Base-by-base conservation (phyloP, 1,139 yeast genomes). In the Taphrina sp. region DNA sequence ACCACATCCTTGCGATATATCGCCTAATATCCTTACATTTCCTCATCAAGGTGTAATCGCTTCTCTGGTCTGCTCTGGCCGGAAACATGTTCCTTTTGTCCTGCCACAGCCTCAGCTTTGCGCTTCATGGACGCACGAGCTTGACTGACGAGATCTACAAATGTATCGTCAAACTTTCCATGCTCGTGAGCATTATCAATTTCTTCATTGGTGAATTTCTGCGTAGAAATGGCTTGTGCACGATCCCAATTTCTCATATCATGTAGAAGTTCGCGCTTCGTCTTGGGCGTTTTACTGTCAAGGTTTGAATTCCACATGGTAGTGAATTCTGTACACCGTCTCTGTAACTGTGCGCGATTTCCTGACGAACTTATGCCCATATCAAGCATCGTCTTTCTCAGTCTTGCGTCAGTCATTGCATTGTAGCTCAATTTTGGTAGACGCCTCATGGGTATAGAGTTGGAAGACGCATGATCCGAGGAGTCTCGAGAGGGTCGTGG, bases 221-320 rank as follows among this genome's bases (percentile, higher is more conserved):
- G 23, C 26, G 8, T 54, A 47, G 4, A 55, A 24, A 7, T 36
- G 49, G 33, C 51, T 49, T 36, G 31, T 14, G 42, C 24, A 26
- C 46, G 7, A 34, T 90, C 96, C 95, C 96, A 86, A 62, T 79
- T 80, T 26, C 71, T 69, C 47, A 90, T 71, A 59, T 76, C 77
- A 57, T 76, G 78, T 51, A 79, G 71, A 44, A 90, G 67, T 3
- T 78, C 76, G 43, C 72, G 69, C 26, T 79, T 81, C 17, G 79
- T 69, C 3, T 78, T 78, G 0, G 96, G 96, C 26, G 74, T 74
- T 49, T 78, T 73, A n/a, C 89, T 77, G 65, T 89, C 96, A 51
- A 83, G 76, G 64, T 89, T 89, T 16, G 96, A 83, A 65, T 90
- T 90, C 80, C 83, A 85, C 14, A 89, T 67, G 34, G 84, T 80